Base-by-base conservation (phyloP, 768 basidiomycete genomes). In the Xerocomellus intermedius region DNA sequence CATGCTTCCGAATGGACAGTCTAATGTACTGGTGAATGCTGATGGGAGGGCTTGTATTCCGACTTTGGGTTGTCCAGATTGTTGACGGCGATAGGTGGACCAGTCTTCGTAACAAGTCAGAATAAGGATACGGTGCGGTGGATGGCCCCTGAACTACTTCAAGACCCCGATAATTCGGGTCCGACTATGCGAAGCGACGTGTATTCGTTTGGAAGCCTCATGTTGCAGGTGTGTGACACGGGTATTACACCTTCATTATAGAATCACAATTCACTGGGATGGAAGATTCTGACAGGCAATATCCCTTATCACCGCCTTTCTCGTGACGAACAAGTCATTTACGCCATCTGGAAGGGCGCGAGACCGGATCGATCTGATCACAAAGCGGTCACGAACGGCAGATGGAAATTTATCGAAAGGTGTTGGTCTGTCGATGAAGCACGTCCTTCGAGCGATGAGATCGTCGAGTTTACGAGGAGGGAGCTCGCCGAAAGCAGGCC, bases 171-270 rank as follows among this genome's bases (percentile, higher is more conserved):
- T 8, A 7, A 16, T 14, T 6, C 26, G 8, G 13, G 5, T 28
- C 43, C 50, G 10, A 56, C 22, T 4, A 32, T 16, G 21, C 39
- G 32, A 30, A 54, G 56, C 5, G 48, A 60, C 24, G 30, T 43
- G 8, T 58, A 58, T 19, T 57, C 55, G 3, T 58, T 58, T 28
- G 47, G 55, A 33, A 52, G 55, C 19, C 35, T 59, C 28, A 57
- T 50, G 58, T 47, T 59, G 10, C 56, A 57, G 48, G 58, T 58
- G 13, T 33, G 57, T 43, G 32, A 37, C 19, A 26, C 24, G 21
- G 3, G 13, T 2, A 22, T 37, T 8, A 16, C 9, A 2, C 22
- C 13, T 35, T 22, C 22, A 4, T 22, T 19, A 17, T 30, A 10
- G 2, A 30, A 10, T 14, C 17, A 19, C 36, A 16, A 37, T 32